Conservation (phyloP, 257 asterid genomes). For the Solanum clarkiae region DNA sequence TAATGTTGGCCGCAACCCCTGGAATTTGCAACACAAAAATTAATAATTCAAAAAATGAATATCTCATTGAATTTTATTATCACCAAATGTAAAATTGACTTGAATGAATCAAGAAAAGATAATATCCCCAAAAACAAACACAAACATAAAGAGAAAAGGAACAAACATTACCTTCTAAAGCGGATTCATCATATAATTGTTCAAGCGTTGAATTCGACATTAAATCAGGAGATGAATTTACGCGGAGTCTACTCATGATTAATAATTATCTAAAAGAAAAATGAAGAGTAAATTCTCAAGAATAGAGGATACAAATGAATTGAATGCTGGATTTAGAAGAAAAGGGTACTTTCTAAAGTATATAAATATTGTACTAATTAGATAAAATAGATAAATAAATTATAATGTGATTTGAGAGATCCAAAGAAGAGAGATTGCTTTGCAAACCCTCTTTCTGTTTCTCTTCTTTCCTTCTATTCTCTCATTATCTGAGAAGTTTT, state of each 20-base stretch:
- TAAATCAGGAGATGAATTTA: slow-evolving; percentile 34
- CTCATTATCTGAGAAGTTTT: not conserved
- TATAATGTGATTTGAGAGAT: slow-evolving; percentile 1
- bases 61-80: not conserved
- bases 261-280: not conserved
- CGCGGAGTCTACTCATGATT: slow-evolving; percentile 32
- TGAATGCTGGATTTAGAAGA: slow-evolving; percentile 3
- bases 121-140: not conserved
- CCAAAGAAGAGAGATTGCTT: slow-evolving; percentile 37
- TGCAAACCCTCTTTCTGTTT: slow-evolving; percentile 18
- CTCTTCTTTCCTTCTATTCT: slow-evolving; percentile 3
- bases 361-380: not conserved
- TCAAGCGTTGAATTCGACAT: slow-evolving; percentile 7
- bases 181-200: slow-evolving; percentile 44
- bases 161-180: slow-evolving; percentile 48
- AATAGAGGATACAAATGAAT: not conserved
- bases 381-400: not conserved
- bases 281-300: not conserved
- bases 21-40: not conserved
- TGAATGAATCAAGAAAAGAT: not conserved
- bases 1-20: slow-evolving; percentile 74
- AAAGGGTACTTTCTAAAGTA: slow-evolving; percentile 5
- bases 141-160: not conserved
- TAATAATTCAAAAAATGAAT: not conserved
- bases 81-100: not conserved